phyloP scores from a whole-genome alignment of 176 grass and related monocot genomes.

The Eleusine coracana region DNA sequence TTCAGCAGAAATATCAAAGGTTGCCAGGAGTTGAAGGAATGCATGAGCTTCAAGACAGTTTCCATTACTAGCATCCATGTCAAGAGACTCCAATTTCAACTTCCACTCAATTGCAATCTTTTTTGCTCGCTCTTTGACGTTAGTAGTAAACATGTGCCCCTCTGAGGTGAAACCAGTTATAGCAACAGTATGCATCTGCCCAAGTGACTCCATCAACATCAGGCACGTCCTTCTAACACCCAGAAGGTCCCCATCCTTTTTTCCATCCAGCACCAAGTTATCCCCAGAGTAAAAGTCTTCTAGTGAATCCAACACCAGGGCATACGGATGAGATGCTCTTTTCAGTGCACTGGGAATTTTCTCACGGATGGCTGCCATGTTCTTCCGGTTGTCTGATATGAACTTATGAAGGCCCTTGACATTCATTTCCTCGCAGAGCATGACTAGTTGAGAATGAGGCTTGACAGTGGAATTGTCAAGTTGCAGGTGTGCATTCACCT shows the following conservation, averaged over 20 bases:
- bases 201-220: constrained; percentile 96
- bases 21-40: constrained; percentile 93
- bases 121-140: constrained; percentile 67
- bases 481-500: constrained; percentile 24
- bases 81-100: constrained; percentile 68
- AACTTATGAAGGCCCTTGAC: constrained; percentile 81
- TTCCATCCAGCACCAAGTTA: constrained; percentile 72
- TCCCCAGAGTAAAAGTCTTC: constrained; percentile 61
- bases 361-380: constrained; percentile 75
- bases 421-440: constrained; percentile 79
- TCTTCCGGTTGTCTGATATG: constrained; percentile 91
- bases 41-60: constrained; percentile 97
- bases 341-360: constrained; percentile 75
- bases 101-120: constrained; percentile 77
- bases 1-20: constrained; percentile 72
- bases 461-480: constrained; percentile 38
- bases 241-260: constrained; percentile 91
- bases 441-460: constrained; percentile 58
- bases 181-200: constrained; percentile 44
- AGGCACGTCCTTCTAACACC: constrained; percentile 88
- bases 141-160: constrained; percentile 47
- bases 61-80: constrained; percentile 85
- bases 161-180: constrained; percentile 28
- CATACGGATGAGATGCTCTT: constrained; percentile 61
- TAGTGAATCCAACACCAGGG: constrained; percentile 58